Evolutionary conservation across 2,329 filamentous ascomycete genomes (phyloP).

Genomic region (Sphaerostilbella broomeana): DNA sequence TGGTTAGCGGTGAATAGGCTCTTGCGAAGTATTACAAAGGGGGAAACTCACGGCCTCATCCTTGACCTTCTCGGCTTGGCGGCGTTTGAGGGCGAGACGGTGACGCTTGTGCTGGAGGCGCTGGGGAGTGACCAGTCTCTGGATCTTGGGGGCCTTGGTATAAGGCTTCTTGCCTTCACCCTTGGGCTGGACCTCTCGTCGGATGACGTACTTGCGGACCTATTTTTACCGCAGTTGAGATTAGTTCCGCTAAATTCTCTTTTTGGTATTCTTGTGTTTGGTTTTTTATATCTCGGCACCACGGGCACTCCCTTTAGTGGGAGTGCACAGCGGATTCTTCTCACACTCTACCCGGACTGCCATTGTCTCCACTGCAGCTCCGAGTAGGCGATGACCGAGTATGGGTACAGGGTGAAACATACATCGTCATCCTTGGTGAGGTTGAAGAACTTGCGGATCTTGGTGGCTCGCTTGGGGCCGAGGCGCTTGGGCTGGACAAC

Average conservation of each 20-base stretch:
- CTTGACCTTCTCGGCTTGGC: constrained; percentile 93
- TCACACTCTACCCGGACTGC: constrained; percentile 55
- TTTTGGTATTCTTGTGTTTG: constrained; percentile 16
- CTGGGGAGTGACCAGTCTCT: constrained; percentile 98
- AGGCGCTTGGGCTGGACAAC: constrained; percentile 98
- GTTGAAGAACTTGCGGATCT: constrained; percentile 99
- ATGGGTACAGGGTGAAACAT: constrained; percentile 56
- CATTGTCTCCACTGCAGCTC: constrained; percentile 38
- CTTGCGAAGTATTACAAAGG: constrained; percentile 38
- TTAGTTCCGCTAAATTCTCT: constrained; percentile 29
- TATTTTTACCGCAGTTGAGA: constrained; percentile 40
- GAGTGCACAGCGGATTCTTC: constrained; percentile 24
- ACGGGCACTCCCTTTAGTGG: background rate
- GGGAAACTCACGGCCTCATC: constrained; percentile 83
- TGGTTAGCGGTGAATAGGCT: constrained; percentile 23
- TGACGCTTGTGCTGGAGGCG: constrained; percentile 99
- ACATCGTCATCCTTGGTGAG: constrained; percentile 99
- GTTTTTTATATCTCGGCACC: constrained; percentile 17
- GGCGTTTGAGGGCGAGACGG: constrained; percentile 95
- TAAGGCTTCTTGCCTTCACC: constrained; percentile 95
- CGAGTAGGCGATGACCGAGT: constrained; percentile 65
- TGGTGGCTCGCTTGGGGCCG: constrained; percentile 98
- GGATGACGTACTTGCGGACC: constrained; percentile 99
- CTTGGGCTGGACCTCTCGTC: constrained; percentile 95
- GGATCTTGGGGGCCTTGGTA: constrained; percentile 99